A percentile compares a stretch with the other conserved stretches of the same genome.
Evolutionary conservation across 352 stramenopile species (phyloP).

Genomic region (Globisporangium ultimum): DNA sequence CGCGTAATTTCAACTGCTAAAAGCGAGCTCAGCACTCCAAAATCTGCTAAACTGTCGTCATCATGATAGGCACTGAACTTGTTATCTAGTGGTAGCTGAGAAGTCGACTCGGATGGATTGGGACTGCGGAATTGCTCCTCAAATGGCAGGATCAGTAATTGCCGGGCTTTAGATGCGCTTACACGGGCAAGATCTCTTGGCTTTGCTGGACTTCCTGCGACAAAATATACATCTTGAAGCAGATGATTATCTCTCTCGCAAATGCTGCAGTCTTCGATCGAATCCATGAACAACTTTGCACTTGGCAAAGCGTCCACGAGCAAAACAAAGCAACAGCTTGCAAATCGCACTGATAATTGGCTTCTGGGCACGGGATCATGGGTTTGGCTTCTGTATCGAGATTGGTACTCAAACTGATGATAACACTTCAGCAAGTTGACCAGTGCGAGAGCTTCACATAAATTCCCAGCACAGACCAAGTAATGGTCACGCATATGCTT

Average conservation of each 20-base stretch:
- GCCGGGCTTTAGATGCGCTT: slow-evolving; percentile 20
- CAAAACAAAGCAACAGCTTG: slow-evolving; percentile 14
- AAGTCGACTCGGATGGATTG: background rate
- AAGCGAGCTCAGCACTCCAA: slow-evolving; percentile 35
- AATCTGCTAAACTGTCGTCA: slow-evolving; percentile 29
- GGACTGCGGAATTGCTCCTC: background rate
- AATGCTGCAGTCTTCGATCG: slow-evolving; percentile 11
- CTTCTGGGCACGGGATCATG: background rate
- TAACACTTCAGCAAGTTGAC: slow-evolving; percentile 12
- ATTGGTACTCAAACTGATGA: slow-evolving; percentile 8
- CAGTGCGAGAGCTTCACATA: slow-evolving; percentile 12
- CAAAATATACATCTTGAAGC: slow-evolving; percentile 28
- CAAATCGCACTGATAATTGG: slow-evolving; percentile 4
- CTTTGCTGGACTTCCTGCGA: slow-evolving; percentile 25
- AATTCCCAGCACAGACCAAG: slow-evolving; percentile 20
- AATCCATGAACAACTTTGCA: slow-evolving; percentile 19
- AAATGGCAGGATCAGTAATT: slow-evolving; percentile 28
- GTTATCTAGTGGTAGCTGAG: slow-evolving; percentile 6
- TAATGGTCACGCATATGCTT: slow-evolving; percentile 24
- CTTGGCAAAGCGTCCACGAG: slow-evolving; percentile 18
- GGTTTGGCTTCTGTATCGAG: background rate
- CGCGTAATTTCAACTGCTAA: slow-evolving; percentile 29
- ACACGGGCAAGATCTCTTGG: slow-evolving; percentile 25
- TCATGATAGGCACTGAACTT: slow-evolving; percentile 18
- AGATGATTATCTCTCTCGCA: slow-evolving; percentile 13